phyloP scores from a whole-genome alignment of 495 filamentous ascomycete genomes.

The Bryoglossum gracile region DNA sequence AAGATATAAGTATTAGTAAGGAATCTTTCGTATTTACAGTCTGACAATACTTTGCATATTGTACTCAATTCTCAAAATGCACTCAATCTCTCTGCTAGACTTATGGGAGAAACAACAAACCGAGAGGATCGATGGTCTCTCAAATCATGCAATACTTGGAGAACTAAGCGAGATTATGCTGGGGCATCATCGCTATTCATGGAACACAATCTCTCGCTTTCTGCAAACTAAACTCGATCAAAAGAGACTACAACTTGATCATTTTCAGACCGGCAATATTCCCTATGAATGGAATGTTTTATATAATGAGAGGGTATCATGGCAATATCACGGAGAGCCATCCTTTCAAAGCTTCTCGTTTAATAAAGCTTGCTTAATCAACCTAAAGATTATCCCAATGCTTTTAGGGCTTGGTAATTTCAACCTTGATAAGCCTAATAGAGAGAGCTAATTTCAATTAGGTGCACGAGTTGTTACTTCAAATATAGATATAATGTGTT shows the following conservation, averaged over 20 bases:
- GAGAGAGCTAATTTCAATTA: not conserved
- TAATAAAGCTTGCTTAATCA: conserved; percentile 6
- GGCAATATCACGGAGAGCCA: not conserved
- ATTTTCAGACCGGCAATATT: conserved; percentile 5
- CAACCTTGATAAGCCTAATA: not conserved
- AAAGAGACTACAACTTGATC: not conserved
- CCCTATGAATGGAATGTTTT: conserved; percentile 10
- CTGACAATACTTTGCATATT: too few species aligned
- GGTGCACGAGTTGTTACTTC: not conserved
- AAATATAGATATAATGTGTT: not conserved
- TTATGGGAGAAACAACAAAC: conserved; percentile 3
- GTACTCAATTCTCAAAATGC: too few species aligned
- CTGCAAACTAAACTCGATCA: not conserved
- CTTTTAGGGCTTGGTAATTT: conserved; percentile 1
- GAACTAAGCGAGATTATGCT: conserved; percentile 2
- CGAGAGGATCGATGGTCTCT: not conserved
- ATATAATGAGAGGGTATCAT: conserved; percentile 2
- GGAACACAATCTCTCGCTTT: not conserved
- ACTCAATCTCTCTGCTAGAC: too few species aligned
- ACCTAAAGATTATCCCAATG: conserved; percentile 5
- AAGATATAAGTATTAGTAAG: too few species aligned
- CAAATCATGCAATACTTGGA: not conserved
- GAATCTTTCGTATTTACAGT: too few species aligned
- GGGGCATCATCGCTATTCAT: conserved; percentile 4
- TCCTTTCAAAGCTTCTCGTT: conserved; percentile 4